Evolutionary conservation across 352 stramenopile species (phyloP).

Genomic region (Plasmopara viticola): DNA sequence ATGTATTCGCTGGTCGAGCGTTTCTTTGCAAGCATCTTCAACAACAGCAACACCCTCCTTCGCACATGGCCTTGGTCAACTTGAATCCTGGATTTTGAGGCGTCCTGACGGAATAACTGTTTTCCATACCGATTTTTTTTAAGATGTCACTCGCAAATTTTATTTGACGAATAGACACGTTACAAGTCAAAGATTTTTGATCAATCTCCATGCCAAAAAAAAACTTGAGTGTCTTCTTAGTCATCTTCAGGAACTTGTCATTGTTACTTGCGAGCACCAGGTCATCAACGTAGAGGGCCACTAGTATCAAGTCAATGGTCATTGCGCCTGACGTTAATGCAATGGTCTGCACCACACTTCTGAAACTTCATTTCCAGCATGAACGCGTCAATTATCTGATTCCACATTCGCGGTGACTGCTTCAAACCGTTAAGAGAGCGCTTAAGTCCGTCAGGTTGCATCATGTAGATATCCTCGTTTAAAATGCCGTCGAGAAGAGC

Average conservation of each 20-base stretch:
- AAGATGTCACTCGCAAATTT: not conserved
- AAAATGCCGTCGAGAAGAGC: not conserved
- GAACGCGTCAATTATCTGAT: not conserved
- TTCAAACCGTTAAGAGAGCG: not conserved
- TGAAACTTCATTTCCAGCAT: too few relatives aligned
- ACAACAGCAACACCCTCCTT: not conserved
- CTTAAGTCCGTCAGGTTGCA: not conserved
- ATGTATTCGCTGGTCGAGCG: too few relatives aligned
- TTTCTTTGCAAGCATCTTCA: not conserved
- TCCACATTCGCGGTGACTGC: not conserved
- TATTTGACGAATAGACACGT: not conserved
- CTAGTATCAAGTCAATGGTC: not conserved
- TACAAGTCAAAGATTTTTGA: not conserved
- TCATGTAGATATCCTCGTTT: not conserved
- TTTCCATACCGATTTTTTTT: not conserved
- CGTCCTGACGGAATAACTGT: not conserved
- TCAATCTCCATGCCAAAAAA: not conserved
- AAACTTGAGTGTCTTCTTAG: not conserved
- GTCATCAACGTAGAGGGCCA: not conserved
- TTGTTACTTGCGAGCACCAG: too few relatives aligned
- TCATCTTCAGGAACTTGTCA: not conserved
- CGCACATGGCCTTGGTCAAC: not conserved
- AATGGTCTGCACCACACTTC: not conserved
- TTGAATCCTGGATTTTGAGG: not conserved
- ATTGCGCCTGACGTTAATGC: not conserved